These are phyloP conservation scores for Diplodia seriata DNA, from an alignment of 2,329 filamentous ascomycete species.

Conservation along the genomic window DNA sequence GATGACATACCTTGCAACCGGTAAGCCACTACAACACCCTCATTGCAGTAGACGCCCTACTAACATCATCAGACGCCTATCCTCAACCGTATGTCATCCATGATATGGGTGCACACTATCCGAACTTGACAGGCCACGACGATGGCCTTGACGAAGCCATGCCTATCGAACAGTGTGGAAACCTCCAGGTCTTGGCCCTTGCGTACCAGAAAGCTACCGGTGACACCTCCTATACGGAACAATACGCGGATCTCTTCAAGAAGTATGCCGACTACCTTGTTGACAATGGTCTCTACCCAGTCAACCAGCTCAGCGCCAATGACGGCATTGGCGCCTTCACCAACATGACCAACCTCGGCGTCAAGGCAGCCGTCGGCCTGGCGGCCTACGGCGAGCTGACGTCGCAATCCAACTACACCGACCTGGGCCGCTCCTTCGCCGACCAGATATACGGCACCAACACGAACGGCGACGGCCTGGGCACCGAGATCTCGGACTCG, in stretches of 20 bases:
- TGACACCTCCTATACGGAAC: conserved; percentile 46
- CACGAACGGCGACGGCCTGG: conserved; percentile 29
- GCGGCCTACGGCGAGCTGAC: conserved; percentile 53
- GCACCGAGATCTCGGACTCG: conserved; percentile 20
- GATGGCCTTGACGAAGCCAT: conserved; percentile 50
- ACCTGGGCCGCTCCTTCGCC: conserved; percentile 44
- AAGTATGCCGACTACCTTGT: conserved; percentile 53
- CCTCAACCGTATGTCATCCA: conserved; percentile 49
- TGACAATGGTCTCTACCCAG: conserved; percentile 49
- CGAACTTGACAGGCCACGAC: conserved; percentile 51
- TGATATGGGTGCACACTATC: conserved; percentile 52
- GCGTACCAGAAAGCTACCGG: conserved; percentile 50
- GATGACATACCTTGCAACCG: conserved; percentile 51
- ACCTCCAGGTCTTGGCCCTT: conserved; percentile 49
- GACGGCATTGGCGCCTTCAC: conserved; percentile 51
- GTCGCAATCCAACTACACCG: conserved; percentile 47
- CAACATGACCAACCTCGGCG: conserved; percentile 57
- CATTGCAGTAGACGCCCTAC: neutral
- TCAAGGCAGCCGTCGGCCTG: conserved; percentile 57
- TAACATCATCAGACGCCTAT: conserved; percentile 14
- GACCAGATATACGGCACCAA: conserved; percentile 30
- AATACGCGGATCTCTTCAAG: conserved; percentile 47
- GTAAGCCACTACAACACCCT: conserved; percentile 37
- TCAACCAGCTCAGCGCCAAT: conserved; percentile 52
- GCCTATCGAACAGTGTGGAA: conserved; percentile 53